Conservation (phyloP, 2,329 filamentous ascomycete genomes). For the Fusarium beomiforme region DNA sequence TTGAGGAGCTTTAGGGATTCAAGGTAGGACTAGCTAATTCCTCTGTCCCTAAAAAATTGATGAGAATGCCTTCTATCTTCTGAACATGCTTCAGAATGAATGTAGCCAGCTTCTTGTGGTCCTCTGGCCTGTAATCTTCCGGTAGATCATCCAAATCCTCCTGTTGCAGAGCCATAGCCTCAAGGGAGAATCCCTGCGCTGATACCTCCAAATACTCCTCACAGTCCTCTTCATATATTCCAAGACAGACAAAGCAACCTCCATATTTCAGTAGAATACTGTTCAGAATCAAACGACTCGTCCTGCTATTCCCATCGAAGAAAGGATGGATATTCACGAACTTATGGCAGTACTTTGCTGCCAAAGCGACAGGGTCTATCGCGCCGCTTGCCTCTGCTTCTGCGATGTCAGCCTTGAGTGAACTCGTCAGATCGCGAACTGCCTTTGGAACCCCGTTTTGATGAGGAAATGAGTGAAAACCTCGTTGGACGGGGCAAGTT, state of each 20-base stretch:
- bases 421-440: slow-evolving; percentile 32
- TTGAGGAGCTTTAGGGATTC: too few species aligned
- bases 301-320: slow-evolving; percentile 48
- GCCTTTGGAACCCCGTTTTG: background rate
- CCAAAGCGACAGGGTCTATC: slow-evolving; percentile 42
- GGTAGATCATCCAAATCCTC: background rate
- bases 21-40: too few species aligned
- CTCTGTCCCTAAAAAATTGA: too few species aligned
- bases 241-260: fast-evolving
- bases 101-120: background rate
- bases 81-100: background rate
- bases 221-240: fast-evolving
- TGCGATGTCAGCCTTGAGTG: slow-evolving; percentile 35
- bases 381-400: background rate
- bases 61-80: too few species aligned
- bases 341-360: slow-evolving; percentile 42
- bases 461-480: background rate
- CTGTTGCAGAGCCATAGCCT: background rate
- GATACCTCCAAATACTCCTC: background rate
- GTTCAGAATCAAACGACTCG: slow-evolving; percentile 47
- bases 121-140: background rate
- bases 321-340: slow-evolving; percentile 51
- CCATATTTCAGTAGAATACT: slow-evolving; percentile 44
- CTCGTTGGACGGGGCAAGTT: fast-evolving
- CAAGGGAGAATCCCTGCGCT: background rate